Percentiles rank a stretch among this genome's conserved stretches.
Conservation (phyloP, 2,329 filamentous ascomycete genomes). For the Penicillium sp. region DNA sequence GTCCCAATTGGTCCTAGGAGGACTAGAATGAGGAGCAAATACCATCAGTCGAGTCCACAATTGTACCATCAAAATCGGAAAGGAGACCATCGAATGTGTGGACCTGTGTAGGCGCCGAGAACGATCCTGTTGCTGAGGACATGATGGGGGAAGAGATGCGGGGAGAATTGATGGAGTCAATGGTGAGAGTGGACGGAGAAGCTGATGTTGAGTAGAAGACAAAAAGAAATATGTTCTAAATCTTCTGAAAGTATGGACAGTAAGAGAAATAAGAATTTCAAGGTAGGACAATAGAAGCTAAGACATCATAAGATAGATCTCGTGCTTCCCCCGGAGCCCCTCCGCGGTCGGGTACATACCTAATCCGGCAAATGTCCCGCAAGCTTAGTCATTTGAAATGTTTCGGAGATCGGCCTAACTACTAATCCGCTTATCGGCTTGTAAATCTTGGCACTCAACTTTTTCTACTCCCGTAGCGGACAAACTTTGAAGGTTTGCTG, state of each 20-base stretch:
- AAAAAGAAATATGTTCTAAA: too few species aligned
- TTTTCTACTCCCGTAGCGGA: slow-evolving; percentile 24
- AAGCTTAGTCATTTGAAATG: background rate
- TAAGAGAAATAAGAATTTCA: background rate
- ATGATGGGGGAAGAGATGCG: slow-evolving; percentile 27
- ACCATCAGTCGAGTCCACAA: slow-evolving; percentile 49
- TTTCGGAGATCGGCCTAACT: slow-evolving; percentile 35
- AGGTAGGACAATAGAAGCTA: background rate
- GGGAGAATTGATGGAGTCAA: slow-evolving; percentile 1
- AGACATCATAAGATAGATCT: background rate
- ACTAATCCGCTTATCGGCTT: slow-evolving; percentile 35
- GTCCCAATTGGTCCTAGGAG: slow-evolving; percentile 41
- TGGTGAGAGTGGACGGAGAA: background rate
- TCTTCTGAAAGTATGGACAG: slow-evolving; percentile 3
- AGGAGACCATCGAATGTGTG: slow-evolving; percentile 44
- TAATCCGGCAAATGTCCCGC: slow-evolving; percentile 15
- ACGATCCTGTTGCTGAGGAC: slow-evolving; percentile 34
- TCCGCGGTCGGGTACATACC: slow-evolving; percentile 1
- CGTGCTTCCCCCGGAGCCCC: background rate
- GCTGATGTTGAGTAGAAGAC: background rate
- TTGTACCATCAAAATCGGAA: slow-evolving; percentile 51
- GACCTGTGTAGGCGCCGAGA: slow-evolving; percentile 41
- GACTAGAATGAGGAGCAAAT: slow-evolving; percentile 6
- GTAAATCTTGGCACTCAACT: slow-evolving; percentile 36
- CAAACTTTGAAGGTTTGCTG: slow-evolving; percentile 10